A percentile compares a stretch with the other conserved stretches of the same genome.
Conservation (phyloP, 768 basidiomycete species). For the Trametes meyenii region DNA sequence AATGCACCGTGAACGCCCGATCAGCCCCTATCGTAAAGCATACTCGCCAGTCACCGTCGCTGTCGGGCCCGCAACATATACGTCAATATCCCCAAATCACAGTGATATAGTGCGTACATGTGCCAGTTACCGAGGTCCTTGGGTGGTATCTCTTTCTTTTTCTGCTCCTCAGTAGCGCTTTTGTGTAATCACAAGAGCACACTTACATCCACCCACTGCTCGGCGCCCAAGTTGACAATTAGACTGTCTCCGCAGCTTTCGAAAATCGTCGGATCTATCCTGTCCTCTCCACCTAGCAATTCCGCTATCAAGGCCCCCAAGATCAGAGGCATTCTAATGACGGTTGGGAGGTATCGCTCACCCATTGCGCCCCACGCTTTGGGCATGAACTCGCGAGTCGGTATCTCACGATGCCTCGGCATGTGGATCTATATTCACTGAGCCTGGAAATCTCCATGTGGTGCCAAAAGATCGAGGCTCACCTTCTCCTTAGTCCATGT, state of each 20-base stretch:
- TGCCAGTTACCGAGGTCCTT: constrained; percentile 42
- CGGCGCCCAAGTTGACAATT: constrained; percentile 41
- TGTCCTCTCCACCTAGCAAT: constrained; percentile 39
- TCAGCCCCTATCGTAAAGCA: no score
- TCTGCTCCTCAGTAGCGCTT: not conserved
- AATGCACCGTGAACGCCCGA: no score
- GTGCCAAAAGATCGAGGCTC: not conserved
- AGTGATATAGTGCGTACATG: constrained; percentile 17
- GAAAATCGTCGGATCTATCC: constrained; percentile 34
- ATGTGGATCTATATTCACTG: constrained; percentile 32
- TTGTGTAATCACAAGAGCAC: not conserved
- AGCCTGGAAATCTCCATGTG: not conserved
- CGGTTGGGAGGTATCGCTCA: not conserved
- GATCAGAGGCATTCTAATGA: not conserved
- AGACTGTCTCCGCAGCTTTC: constrained; percentile 37
- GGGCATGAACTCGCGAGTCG: constrained; percentile 34
- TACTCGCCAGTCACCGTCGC: constrained; percentile 35
- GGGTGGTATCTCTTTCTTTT: constrained; percentile 28
- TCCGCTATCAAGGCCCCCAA: constrained; percentile 33
- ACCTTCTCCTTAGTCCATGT: constrained; percentile 39
- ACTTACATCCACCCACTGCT: constrained; percentile 31
- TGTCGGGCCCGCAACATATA: not conserved
- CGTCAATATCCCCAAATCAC: not conserved
- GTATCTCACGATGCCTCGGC: constrained; percentile 34
- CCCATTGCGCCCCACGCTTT: constrained; percentile 30